Evolutionary conservation across 148 eudicot species (phyloP), one percentile per base, ranked within the genome.

Genomic region (Linanthus parryae): DNA sequence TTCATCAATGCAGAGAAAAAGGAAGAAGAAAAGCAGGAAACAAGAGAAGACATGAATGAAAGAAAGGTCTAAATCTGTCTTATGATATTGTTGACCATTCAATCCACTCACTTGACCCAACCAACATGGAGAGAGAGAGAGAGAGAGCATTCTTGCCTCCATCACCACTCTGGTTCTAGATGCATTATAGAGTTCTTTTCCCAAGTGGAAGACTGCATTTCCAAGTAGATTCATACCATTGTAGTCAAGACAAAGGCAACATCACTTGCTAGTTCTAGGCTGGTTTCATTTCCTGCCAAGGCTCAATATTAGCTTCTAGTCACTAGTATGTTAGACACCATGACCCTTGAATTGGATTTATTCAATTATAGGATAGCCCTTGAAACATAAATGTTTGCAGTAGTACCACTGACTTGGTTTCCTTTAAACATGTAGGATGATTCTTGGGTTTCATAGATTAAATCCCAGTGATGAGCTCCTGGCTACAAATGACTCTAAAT

Each of bases 11-110:
- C n/a, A n/a, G n/a, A n/a, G n/a, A 31, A 53, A 51, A 39, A 21
- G 44, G 41, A 50, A 44, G 44, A 10, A 43, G 69, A 62, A 64
- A 37, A 55, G 61, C 16, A 48, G 44, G 54, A 71, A 58, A 62
- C 75, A 62, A 52, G 44, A 56, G 54, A 69, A 67, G 95, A 78
- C 88, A 87, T 59, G 78, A 80, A 73, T 42, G 67, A 86, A 75
- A 74, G 72, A 68, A 68, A 54, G 73, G 84, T 80, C 87, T 40
- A 66, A 29, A 58, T 77, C 64, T 74, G 84, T 79, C 67, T 79
- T 65, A 77, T 74, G 63, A 64, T 63, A 58, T 66, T 60, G 71
- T 77, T 74, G 87, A 77, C 77, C 65, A 65, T 57, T 64, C 33
- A 70, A 67, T 74, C 81, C 90, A 82, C 77, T 78, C 68, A 72